Evolutionary conservation across 2,329 filamentous ascomycete species (phyloP).

Genomic region (Hypoxylon sp.): DNA sequence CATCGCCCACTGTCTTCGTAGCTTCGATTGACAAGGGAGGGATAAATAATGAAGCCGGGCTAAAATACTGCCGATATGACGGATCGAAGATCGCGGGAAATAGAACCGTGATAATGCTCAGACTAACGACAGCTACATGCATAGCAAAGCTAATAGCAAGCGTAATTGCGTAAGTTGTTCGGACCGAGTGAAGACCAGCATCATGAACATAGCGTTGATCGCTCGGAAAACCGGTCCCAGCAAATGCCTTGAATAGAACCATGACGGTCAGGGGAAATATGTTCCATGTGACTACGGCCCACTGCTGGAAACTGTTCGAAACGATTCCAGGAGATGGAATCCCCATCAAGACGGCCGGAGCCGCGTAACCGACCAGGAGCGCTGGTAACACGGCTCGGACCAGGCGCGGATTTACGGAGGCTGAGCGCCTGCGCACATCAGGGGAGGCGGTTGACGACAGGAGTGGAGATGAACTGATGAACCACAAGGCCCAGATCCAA

Average conservation of each 20-base stretch:
- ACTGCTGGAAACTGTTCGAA: slow-evolving; percentile 28
- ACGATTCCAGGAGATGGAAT: slow-evolving; percentile 18
- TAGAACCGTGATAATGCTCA: background rate
- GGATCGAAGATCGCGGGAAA: slow-evolving; percentile 6
- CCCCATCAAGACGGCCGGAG: slow-evolving; percentile 9
- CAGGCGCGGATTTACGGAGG: slow-evolving; percentile 1
- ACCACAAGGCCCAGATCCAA: slow-evolving; percentile 9
- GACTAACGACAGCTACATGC: background rate
- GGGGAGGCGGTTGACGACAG: background rate
- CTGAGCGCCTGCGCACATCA: background rate
- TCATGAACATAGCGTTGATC: background rate
- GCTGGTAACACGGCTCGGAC: slow-evolving; percentile 5
- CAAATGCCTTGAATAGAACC: background rate
- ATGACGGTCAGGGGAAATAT: slow-evolving; percentile 28
- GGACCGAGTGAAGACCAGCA: background rate
- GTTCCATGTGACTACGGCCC: slow-evolving; percentile 28
- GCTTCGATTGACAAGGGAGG: background rate
- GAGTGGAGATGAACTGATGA: slow-evolving; percentile 11
- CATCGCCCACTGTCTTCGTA: background rate
- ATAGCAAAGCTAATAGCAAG: slow-evolving; percentile 3
- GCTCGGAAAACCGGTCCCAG: background rate
- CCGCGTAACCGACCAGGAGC: slow-evolving; percentile 1
- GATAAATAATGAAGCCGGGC: background rate
- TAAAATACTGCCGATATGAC: background rate
- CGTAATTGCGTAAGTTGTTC: background rate